Percentiles rank a stretch among this genome's conserved stretches.
phyloP scores from a whole-genome alignment of 2,329 filamentous ascomycete species.

The Ceratocystis papillata region DNA sequence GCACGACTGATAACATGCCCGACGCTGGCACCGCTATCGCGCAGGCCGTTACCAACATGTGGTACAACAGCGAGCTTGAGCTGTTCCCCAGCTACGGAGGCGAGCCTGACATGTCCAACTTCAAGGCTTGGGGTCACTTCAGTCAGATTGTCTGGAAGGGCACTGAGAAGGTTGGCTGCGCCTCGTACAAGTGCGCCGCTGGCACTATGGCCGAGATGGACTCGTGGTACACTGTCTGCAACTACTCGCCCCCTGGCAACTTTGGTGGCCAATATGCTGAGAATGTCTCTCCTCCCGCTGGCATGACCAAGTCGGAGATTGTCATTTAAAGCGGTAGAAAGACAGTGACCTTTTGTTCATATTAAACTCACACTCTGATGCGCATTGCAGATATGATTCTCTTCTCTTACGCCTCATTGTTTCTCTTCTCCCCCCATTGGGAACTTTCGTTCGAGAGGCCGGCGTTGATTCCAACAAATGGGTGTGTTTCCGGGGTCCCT shows the following conservation, averaged over 20 bases:
- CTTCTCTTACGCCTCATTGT: conserved; percentile 16
- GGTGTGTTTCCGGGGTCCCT: conserved; percentile 11
- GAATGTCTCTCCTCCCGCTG: conserved; percentile 39
- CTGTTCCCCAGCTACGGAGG: conserved; percentile 51
- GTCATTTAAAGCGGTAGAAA: conserved; percentile 27
- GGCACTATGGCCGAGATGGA: conserved; percentile 40
- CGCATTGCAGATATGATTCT: not conserved
- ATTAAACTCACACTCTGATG: not conserved
- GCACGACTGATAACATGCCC: conserved; percentile 33
- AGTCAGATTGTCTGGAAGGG: conserved; percentile 37
- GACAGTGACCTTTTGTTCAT: not conserved
- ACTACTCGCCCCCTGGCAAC: conserved; percentile 68
- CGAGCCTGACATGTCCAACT: conserved; percentile 49
- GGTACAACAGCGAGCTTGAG: conserved; percentile 74
- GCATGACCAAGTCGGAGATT: conserved; percentile 27
- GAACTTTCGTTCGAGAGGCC: conserved; percentile 10
- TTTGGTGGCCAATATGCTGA: conserved; percentile 39
- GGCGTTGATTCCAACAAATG: conserved; percentile 7
- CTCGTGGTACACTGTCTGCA: conserved; percentile 75
- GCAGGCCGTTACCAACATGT: conserved; percentile 63
- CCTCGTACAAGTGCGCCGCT: conserved; percentile 58
- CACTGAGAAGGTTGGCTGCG: conserved; percentile 37
- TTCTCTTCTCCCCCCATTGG: conserved; percentile 7
- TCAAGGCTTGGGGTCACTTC: conserved; percentile 53
- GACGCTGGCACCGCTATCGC: conserved; percentile 42